Evolutionary conservation across 2,329 filamentous ascomycete genomes (phyloP).

Genomic region (Apiospora arundinis): DNA sequence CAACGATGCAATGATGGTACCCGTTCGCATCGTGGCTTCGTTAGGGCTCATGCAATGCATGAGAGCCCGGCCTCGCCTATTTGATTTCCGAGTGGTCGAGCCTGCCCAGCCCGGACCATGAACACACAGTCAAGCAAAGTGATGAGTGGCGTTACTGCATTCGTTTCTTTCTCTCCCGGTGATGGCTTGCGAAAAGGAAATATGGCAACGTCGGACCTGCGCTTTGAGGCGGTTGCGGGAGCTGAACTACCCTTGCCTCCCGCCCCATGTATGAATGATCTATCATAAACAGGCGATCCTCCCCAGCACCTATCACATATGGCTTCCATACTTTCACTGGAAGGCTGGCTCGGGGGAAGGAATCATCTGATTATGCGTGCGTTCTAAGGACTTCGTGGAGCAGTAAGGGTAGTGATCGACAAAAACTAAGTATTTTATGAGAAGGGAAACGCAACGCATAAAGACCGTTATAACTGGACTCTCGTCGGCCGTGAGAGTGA

Average conservation of each 20-base stretch:
- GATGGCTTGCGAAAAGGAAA: neutral
- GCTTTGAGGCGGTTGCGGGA: neutral
- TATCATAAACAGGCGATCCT: neutral
- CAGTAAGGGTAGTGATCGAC: neutral
- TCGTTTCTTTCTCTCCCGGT: no score
- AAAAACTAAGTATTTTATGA: neutral
- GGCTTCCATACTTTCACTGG: neutral
- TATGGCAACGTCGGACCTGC: neutral
- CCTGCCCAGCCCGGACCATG: neutral
- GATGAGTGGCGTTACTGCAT: neutral
- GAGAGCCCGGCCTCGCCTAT: neutral
- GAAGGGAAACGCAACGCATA: neutral
- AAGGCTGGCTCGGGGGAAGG: neutral
- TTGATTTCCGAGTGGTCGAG: neutral
- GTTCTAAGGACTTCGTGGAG: neutral
- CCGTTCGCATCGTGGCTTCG: slow-evolving; percentile 1
- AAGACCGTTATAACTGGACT: neutral
- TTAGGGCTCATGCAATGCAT: neutral
- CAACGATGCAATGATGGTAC: neutral
- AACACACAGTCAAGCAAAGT: neutral
- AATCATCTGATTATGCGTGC: neutral
- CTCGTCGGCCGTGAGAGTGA: no score
- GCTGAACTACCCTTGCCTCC: neutral
- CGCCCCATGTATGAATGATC: neutral
- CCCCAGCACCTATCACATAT: neutral